phyloP scores from a whole-genome alignment of 176 grass and related monocot species.

The Oryza nivara region DNA sequence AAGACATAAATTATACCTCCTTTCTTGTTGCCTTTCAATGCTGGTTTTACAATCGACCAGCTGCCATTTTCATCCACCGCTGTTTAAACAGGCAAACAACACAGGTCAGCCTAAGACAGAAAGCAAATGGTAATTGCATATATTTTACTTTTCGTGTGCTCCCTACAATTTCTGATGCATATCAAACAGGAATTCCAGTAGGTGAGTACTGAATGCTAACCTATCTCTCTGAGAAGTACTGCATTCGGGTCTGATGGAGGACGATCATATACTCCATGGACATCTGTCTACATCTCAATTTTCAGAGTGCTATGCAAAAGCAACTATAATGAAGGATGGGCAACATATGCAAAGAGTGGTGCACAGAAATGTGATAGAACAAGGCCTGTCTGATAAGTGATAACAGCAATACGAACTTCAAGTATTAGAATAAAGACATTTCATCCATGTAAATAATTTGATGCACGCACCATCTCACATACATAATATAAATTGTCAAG shows the following conservation, averaged over 20 bases:
- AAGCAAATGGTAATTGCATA: too few species aligned
- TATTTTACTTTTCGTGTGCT: background rate
- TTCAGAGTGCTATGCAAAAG: conserved; percentile 28
- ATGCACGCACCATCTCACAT: background rate
- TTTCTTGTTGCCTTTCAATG: conserved; percentile 52
- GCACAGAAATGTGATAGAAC: background rate
- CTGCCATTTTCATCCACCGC: conserved; percentile 74
- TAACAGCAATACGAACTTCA: background rate
- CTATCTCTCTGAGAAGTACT: conserved; percentile 86
- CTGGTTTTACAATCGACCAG: conserved; percentile 79
- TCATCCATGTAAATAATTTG: background rate
- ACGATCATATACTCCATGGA: conserved; percentile 93
- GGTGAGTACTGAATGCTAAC: conserved; percentile 58
- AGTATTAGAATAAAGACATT: conserved; percentile 33
- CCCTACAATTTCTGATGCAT: background rate
- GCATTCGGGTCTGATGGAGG: conserved; percentile 86
- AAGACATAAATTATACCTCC: conserved; percentile 37
- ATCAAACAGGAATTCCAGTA: conserved; percentile 17
- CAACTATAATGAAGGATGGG: background rate
- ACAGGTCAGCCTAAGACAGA: too few species aligned
- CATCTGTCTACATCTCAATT: conserved; percentile 83
- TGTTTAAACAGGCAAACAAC: conserved; percentile 37
- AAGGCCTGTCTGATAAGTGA: background rate
- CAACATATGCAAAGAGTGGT: conserved; percentile 5
- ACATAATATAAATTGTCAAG: too few species aligned